Evolutionary conservation across 345 rosid species (phyloP).

Genomic region (Luvunga scandens): DNA sequence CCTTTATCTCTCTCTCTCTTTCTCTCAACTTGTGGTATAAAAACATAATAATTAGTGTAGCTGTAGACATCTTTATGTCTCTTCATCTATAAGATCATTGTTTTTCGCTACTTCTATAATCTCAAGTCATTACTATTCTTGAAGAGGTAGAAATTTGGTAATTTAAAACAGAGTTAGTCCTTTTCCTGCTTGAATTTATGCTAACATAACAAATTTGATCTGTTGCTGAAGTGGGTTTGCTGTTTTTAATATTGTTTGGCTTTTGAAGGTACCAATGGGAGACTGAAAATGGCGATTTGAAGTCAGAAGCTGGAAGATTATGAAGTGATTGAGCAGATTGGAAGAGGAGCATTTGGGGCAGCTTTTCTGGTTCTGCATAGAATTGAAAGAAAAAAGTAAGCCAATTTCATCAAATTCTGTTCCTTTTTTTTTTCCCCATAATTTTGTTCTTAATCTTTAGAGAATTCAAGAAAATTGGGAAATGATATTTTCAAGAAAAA

Average conservation of each 20-base stretch:
- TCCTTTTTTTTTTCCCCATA: neutral
- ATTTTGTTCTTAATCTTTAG: neutral
- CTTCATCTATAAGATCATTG: constrained; percentile 16
- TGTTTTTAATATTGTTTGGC: neutral
- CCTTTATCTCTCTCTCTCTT: constrained; percentile 19
- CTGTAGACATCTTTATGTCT: constrained; percentile 34
- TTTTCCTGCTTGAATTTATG: neutral
- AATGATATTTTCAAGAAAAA: neutral
- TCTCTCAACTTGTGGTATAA: neutral
- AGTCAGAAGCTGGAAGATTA: constrained; percentile 76
- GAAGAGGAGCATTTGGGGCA: constrained; percentile 77
- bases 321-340: constrained; percentile 82
- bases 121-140: neutral
- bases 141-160: neutral
- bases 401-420: neutral
- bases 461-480: neutral
- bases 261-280: constrained; percentile 48
- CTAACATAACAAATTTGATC: constrained; percentile 11
- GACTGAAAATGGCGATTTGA: constrained; percentile 38
- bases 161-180: neutral
- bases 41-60: constrained; percentile 30
- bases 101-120: neutral
- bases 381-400: constrained; percentile 66
- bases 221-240: constrained; percentile 3
- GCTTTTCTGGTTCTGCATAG: constrained; percentile 86